Evolutionary conservation across 1,139 yeast species (phyloP), one percentile per base, ranked within the genome.

Genomic region (Sporopachydermia cereana): DNA sequence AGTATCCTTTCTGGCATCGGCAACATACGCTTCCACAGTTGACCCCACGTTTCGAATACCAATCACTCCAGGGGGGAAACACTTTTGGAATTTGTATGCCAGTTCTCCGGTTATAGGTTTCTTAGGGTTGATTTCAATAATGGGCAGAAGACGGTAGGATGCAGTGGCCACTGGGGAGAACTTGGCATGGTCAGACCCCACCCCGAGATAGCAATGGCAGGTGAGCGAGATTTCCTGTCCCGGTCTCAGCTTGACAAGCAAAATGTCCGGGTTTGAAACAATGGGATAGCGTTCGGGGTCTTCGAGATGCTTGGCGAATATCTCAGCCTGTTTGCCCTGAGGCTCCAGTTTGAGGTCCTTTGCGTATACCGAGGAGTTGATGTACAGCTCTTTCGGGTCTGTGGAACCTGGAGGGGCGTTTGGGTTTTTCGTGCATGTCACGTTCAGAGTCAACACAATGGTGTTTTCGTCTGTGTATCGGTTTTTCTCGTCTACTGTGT

Each of bases 131-230:
- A 91, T 85, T 52, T 84, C 80, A 58, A 91, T 91, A 20, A 78
- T 81, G n/a, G 98, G 98, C 69, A 93, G 67, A 57, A 91, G 72
- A 66, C 98, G 76, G 67, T 91, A 91, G n/a, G 96, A 84, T 2
- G 98, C 97, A 24, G 98, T 91, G 24, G 95, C 77, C 9, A 91
- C 98, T 2, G 98, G 98, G 4, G 96, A 86, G 61, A 85, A 91
- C 64, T 91, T 91, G 51, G 98, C 97, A 63, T 91, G 98, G 61
- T 91, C 98, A 29, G 86, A 68, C 45, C 98, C 98, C 51, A 85
- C 68, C 47, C 98, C 98, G 52, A 91, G 72, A 36, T 89, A 71
- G 61, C 97, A 93, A 66, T 88, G 95, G 47, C 86, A 95, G 59
- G 88, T 74, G 53, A 91, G 71, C 24, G 91, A 77, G 52, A 91